Conservation (phyloP, 345 rosid species). For the Brassica rapa region DNA sequence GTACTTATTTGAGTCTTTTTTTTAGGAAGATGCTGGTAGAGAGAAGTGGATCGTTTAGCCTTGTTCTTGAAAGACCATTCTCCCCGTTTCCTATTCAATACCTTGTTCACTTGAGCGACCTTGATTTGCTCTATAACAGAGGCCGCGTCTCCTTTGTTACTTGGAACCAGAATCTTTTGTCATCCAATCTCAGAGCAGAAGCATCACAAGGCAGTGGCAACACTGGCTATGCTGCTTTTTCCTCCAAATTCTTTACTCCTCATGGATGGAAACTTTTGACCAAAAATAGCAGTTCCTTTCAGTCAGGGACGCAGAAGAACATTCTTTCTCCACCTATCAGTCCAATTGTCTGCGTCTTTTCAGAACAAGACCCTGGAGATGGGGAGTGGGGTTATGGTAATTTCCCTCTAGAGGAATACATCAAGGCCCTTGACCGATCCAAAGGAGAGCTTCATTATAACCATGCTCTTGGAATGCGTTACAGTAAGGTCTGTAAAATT, state of each 20-base stretch:
- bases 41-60: conserved; percentile 59
- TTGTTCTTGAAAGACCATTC: conserved; percentile 84
- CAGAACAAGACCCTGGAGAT: conserved; percentile 69
- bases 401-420: conserved; percentile 86
- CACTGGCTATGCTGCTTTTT: conserved; percentile 77
- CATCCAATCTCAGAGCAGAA: conserved; percentile 50
- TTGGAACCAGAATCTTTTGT: conserved; percentile 61
- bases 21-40: conserved; percentile 72
- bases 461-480: conserved; percentile 85
- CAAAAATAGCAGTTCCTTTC: conserved; percentile 45
- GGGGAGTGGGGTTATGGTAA: conserved; percentile 94
- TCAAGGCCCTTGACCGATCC: conserved; percentile 82
- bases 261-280: conserved; percentile 63
- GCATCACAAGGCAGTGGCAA: conserved; percentile 58
- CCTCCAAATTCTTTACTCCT: conserved; percentile 64
- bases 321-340: conserved; percentile 46
- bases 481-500: conserved; percentile 67
- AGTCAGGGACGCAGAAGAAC: conserved; percentile 45
- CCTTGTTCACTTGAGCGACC: conserved; percentile 49
- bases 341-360: conserved; percentile 67
- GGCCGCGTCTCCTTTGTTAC: conserved; percentile 73
- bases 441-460: conserved; percentile 86
- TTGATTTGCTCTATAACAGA: conserved; percentile 69
- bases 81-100: conserved; percentile 79
- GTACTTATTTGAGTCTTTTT: conserved; percentile 21